Base-by-base conservation (phyloP, 202 grass and related monocot genomes). In the Setaria viridis region DNA sequence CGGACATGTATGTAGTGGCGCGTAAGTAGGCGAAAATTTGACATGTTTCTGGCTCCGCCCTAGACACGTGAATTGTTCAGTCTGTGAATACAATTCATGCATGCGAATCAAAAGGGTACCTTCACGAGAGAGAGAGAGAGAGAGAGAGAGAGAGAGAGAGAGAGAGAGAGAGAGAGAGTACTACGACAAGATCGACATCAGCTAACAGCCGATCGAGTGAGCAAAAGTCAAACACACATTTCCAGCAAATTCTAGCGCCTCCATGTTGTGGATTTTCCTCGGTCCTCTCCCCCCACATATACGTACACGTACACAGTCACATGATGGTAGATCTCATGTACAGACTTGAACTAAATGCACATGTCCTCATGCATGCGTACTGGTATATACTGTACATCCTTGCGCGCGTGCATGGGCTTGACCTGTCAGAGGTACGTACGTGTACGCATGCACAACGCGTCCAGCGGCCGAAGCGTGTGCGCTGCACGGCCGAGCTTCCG, bases 231-330 rank as follows among this genome's bases (percentile, higher is more conserved):
- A 82, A 46, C 43, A 37, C 66, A 19, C 8, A 57, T 57, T 4
- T 45, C 79, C 79, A 70, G 79, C 65, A 16, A 69, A 81, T 81
- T 81, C 65, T 70, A 81, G 65, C 12, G 19, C 16, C n/a, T 69
- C 34, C 13, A 43, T 45, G 58, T 62, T 14, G 59, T 62, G 11
- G 59, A 32, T 32, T 62, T 32, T 62, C 11, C 59, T 30, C n/a
- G 3, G 12, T 72, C 45, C 8, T 16, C 3, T 12, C 1, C 15
- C 25, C 70, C 30, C 25, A 33, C 3, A 34, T 3, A 37, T 20
- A 75, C 9, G 41, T 4, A 20, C 25, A 25, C 25, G 25, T 25
- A 4, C 35, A 25, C 4, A 1, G 33, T 42, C 63, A 55, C 78
- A 16, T 54, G 78, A 67, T 25, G 50, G 30, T 67, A 25, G 63